Conservation (phyloP, 805 yeast species). For the Pichia exigua region DNA sequence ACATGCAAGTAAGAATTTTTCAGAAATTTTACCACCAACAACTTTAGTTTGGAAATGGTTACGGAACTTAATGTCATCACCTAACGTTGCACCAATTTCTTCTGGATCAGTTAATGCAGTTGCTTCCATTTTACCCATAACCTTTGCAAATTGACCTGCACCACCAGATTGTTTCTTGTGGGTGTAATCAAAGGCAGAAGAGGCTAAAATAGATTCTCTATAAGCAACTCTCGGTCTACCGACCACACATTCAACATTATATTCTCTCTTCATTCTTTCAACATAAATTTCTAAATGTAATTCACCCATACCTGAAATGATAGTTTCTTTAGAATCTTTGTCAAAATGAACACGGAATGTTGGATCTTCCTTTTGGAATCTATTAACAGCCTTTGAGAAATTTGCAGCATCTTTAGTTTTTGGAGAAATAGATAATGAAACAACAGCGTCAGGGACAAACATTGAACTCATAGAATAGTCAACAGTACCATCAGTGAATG, state of each 20-base stretch:
- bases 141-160: constrained; percentile 98
- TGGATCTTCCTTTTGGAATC: constrained; percentile 98
- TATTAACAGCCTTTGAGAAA: constrained; percentile 92
- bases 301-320: constrained; percentile 93
- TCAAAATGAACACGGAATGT: constrained; percentile 92
- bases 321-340: constrained; percentile 85
- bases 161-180: constrained; percentile 99
- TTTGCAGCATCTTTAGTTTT: constrained; percentile 79
- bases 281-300: constrained; percentile 94
- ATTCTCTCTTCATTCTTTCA: constrained; percentile 97
- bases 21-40: constrained; percentile 96
- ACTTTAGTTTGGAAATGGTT: constrained; percentile 79
- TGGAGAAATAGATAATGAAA: constrained; percentile 85
- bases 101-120: constrained; percentile 46
- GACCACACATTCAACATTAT: constrained; percentile 88
- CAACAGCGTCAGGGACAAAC: constrained; percentile 99
- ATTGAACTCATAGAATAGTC: constrained; percentile 91
- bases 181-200: constrained; percentile 80
- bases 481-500: constrained; percentile 79
- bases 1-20: constrained; percentile 90
- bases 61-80: constrained; percentile 31
- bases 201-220: constrained; percentile 77
- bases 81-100: constrained; percentile 22
- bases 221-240: constrained; percentile 98
- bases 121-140: constrained; percentile 65